Base-by-base conservation (phyloP, 2,329 filamentous ascomycete species). In the Lecanicillium sp. region DNA sequence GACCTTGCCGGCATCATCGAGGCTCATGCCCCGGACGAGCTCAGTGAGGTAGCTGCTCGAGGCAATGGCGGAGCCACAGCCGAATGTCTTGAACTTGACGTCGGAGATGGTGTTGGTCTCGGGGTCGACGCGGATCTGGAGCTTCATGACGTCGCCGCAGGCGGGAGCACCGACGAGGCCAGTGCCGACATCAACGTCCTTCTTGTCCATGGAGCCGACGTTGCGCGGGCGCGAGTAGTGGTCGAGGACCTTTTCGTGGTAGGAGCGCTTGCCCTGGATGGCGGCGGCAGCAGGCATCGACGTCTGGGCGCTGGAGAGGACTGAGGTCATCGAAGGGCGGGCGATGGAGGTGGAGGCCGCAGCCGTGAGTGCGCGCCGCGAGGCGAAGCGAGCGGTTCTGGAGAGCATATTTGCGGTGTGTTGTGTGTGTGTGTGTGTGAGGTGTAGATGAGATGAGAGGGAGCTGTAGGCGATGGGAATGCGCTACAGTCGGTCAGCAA, bases 51-150 rank as follows among this genome's bases (percentile, higher is more conserved):
- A 98, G 57, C 84, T 92, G 43, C 85, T 94, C 47, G 84, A 90
- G 31, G 92, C 92, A 64, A 98, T 98, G 48, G 92, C 92, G 20
- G 82, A 88, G 40, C 89, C 89, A 61, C 89, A 96, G 37, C 89
- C 89, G 58, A 96, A 96, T 0, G 89, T 96, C 80, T 96, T 96
- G 78, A 96, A 96, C 67, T 94, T 92, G 60, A 94, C 89, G 53
- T 96, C 90, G 53, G 81, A 81, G 59, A 96, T 96, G 51, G 81
- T 90, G 61, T 92, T 86, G 55, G 80, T 87, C 52, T 83, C 74
- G 48, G 86, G 85, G 65, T 96, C 88, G 54, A 96, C 89, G 43
- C 87, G 82, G 65, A 92, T 94, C 57, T 66, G 59, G 6, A 61
- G 51, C 69, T 92, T 92, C 84, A 94, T 94, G 47, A 94, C 87